A percentile compares a stretch with the other conserved stretches of the same genome.
Conservation (phyloP, 441 rosid species). For the Biscutella laevigata region DNA sequence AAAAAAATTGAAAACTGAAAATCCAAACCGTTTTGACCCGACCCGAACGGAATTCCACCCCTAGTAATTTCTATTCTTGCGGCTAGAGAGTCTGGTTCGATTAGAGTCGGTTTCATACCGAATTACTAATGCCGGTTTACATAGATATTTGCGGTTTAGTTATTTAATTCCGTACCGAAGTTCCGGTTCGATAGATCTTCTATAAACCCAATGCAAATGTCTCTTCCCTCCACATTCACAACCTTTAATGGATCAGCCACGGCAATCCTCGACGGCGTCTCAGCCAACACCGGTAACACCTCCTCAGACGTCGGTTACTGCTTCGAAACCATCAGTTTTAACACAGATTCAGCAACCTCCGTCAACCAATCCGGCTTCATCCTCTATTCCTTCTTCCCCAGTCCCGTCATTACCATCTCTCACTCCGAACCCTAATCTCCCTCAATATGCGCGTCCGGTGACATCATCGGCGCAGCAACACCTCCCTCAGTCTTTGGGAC, state of each 20-base stretch:
- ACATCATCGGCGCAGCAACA: slow-evolving; percentile 23
- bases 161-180: background rate
- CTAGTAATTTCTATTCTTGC: too few relatives aligned
- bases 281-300: slow-evolving; percentile 28
- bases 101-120: too few relatives aligned
- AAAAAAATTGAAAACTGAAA: too few relatives aligned
- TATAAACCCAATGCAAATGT: slow-evolving; percentile 12
- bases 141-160: background rate
- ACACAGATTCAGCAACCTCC: slow-evolving; percentile 28
- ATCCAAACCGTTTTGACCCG: too few relatives aligned
- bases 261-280: slow-evolving; percentile 24
- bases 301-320: background rate
- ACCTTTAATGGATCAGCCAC: slow-evolving; percentile 25
- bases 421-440: slow-evolving; percentile 28
- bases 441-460: slow-evolving; percentile 24
- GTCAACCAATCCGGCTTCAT: slow-evolving; percentile 12
- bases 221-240: slow-evolving; percentile 25
- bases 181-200: slow-evolving; percentile 6
- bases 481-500: slow-evolving; percentile 24
- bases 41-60: too few relatives aligned
- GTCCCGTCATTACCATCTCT: slow-evolving; percentile 22
- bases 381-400: slow-evolving; percentile 12
- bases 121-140: background rate
- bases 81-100: too few relatives aligned
- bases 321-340: slow-evolving; percentile 22